Evolutionary conservation across 352 stramenopile species (phyloP), one percentile per base, ranked within the genome.

Genomic region (Peronospora tabacina): DNA sequence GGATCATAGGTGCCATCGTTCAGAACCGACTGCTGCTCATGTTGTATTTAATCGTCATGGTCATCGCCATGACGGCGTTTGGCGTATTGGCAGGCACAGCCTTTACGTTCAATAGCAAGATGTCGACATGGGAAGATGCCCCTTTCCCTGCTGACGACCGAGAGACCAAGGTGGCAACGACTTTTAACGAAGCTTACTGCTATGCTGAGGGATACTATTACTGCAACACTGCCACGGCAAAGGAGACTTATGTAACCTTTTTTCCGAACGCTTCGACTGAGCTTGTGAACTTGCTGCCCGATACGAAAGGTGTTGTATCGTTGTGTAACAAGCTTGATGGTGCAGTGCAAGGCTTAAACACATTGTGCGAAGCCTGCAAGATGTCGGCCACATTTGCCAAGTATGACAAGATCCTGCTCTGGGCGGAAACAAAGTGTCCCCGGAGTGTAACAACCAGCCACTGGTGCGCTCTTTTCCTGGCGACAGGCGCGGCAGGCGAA

Each of bases 161-260:
- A 12, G 82, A 94, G 61, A 69, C 52, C 22, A 64, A 71, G n/a
- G 60, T 94, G 51, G 75, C 72, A 1, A 53, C 57, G 34, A 82
- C 74, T 11, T 90, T 94, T 35, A 90, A 90, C 42, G 59, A 90
- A 44, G 65, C 80, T 40, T 94, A 94, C 55, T 94, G 82, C 65
- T 94, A 87, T 51, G 77, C 78, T 0, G 78, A 91, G 37, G 80
- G 79, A 19, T 82, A 82, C 36, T 89, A 85, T 54, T 85, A 82
- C 40, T 94, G 82, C 61, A 94, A 90, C 61, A 78, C 82, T 30
- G 79, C 79, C 22, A 83, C 66, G n/a, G 66, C 75, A 1, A 48
- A 65, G 28, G 71, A 85, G 28, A 51, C 77, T 6, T 67, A 85
- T 43, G 44, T 67, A 29, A 70, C 78, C 6, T 93, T 93, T 38